A percentile compares a stretch with the other conserved stretches of the same genome.
These are phyloP conservation scores for Yamadazyma aaseri DNA, from an alignment of 1,139 yeast genomes.

Conservation along the genomic window DNA sequence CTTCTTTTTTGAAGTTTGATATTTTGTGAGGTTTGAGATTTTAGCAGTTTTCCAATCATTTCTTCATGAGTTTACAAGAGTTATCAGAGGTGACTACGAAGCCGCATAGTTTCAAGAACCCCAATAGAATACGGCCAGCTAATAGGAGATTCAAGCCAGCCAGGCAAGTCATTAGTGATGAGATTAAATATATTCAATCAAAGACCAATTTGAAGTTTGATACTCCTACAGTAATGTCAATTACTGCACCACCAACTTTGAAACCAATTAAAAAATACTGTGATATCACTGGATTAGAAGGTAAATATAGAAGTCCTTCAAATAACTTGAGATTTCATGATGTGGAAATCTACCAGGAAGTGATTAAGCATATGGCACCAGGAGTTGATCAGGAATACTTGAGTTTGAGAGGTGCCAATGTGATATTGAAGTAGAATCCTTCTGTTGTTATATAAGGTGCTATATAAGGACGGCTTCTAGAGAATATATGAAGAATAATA, in stretches of 20 bases:
- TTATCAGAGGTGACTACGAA: slow-evolving; percentile 40
- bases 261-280: slow-evolving; percentile 83
- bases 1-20: background rate
- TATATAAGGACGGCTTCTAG: no score
- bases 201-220: slow-evolving; percentile 40
- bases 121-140: slow-evolving; percentile 44
- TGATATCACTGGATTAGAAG: slow-evolving; percentile 89
- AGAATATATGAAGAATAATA: no score
- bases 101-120: slow-evolving; percentile 54
- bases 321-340: slow-evolving; percentile 79
- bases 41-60: background rate
- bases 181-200: slow-evolving; percentile 57
- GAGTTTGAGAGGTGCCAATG: slow-evolving; percentile 85
- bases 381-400: slow-evolving; percentile 94
- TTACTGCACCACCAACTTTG: slow-evolving; percentile 87
- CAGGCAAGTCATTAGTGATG: slow-evolving; percentile 76
- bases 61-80: background rate
- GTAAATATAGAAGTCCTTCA: slow-evolving; percentile 72
- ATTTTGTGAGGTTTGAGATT: background rate
- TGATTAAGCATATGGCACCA: slow-evolving; percentile 76
- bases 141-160: slow-evolving; percentile 71
- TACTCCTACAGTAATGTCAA: slow-evolving; percentile 57
- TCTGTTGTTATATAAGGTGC: no score
- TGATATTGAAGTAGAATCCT: slow-evolving; percentile 69
- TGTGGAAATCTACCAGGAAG: slow-evolving; percentile 77